phyloP scores from a whole-genome alignment of 768 basidiomycete genomes.

The Paxillus ammoniavirescens region DNA sequence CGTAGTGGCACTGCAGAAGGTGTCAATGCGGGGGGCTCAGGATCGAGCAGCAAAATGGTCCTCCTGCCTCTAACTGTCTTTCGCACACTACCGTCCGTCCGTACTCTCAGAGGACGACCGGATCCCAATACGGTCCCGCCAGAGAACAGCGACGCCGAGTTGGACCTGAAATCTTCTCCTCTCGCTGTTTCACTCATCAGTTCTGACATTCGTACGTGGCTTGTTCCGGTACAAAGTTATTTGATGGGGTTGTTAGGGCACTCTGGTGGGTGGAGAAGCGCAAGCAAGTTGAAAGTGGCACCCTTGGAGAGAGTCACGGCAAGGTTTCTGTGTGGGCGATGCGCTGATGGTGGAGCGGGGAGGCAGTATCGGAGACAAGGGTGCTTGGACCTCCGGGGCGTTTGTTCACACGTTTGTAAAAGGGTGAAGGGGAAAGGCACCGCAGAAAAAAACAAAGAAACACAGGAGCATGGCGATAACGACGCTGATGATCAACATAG shows the following conservation, averaged over 20 bases:
- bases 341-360: no score
- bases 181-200: constrained; percentile 39
- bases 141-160: neutral
- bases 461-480: neutral
- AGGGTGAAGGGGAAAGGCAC: neutral
- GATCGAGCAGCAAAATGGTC: constrained; percentile 11
- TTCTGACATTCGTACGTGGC: constrained; percentile 51
- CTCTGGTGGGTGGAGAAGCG: no score
- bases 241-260: constrained; percentile 30
- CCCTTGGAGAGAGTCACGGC: no score
- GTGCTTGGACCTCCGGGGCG: no score
- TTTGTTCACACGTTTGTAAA: neutral
- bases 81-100: constrained; percentile 46
- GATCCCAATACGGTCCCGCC: constrained; percentile 8
- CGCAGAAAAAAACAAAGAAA: neutral
- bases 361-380: no score
- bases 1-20: constrained; percentile 27
- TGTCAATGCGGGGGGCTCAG: neutral
- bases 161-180: constrained; percentile 22
- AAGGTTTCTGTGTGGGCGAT: constrained; percentile 43
- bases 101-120: constrained; percentile 29
- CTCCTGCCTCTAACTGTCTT: constrained; percentile 51
- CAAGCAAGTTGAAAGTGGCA: no score
- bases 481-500: constrained; percentile 19
- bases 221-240: constrained; percentile 38